A percentile compares a stretch with the other conserved stretches of the same genome.
Conservation (phyloP, 1,284 basidiomycete species). For the Abortiporus biennis region DNA sequence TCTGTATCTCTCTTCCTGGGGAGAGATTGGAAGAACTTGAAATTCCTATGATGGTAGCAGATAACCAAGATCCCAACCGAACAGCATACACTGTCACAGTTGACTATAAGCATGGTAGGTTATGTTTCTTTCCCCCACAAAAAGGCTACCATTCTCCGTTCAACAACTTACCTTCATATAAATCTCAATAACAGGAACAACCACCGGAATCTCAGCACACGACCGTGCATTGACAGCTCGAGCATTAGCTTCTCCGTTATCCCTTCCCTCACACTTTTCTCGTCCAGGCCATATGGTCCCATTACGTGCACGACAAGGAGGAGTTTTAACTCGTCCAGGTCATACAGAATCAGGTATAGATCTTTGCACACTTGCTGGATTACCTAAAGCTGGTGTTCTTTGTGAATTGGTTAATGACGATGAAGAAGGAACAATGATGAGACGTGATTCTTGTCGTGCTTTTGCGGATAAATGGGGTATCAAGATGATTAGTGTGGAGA, state of each 20-base stretch:
- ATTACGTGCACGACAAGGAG: constrained; percentile 81
- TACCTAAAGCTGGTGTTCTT: constrained; percentile 79
- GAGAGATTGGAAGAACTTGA: constrained; percentile 75
- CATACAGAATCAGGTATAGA: constrained; percentile 95
- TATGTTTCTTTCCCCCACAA: not conserved
- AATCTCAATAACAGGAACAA: constrained; percentile 61
- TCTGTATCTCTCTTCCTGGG: constrained; percentile 84
- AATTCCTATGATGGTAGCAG: constrained; percentile 90
- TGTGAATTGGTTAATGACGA: constrained; percentile 97
- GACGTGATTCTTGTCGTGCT: constrained; percentile 87
- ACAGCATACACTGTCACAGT: constrained; percentile 98
- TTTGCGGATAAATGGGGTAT: constrained; percentile 93
- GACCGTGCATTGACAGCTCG: constrained; percentile 88
- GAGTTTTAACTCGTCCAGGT: constrained; percentile 79
- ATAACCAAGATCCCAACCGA: constrained; percentile 87
- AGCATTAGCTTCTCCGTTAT: constrained; percentile 62
- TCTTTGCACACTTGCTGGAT: constrained; percentile 75
- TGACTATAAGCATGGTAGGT: constrained; percentile 82
- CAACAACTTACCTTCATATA: not conserved
- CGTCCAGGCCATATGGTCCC: constrained; percentile 96
- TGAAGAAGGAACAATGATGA: constrained; percentile 88
- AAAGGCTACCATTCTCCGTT: not conserved
- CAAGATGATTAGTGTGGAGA: constrained; percentile 92
- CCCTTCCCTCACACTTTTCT: constrained; percentile 74
- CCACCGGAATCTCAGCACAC: constrained; percentile 96